Evolutionary conservation across 768 basidiomycete species (phyloP).

Genomic region (Lyophyllum atratum): DNA sequence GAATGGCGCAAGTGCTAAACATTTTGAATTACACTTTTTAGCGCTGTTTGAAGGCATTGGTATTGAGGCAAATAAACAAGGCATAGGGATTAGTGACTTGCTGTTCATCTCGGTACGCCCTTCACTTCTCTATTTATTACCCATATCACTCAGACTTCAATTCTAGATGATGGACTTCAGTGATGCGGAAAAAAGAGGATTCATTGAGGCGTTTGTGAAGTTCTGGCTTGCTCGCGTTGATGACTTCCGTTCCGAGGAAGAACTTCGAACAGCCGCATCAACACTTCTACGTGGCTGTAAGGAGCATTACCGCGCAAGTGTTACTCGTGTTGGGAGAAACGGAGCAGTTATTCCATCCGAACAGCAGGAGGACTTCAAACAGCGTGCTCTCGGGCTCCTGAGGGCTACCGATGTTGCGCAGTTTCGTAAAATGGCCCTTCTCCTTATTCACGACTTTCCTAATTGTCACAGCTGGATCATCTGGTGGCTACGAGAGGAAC

Average conservation of each 20-base stretch:
- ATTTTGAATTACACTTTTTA: constrained; percentile 33
- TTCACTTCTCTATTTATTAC: not conserved
- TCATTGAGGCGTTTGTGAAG: not conserved
- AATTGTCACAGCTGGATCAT: constrained; percentile 24
- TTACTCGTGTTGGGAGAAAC: constrained; percentile 10
- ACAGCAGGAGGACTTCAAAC: not conserved
- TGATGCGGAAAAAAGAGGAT: constrained; percentile 1
- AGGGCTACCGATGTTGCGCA: not conserved
- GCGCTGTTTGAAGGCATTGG: constrained; percentile 29
- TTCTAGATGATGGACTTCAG: constrained; percentile 2
- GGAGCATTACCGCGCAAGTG: constrained; percentile 25
- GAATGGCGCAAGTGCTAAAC: constrained; percentile 32
- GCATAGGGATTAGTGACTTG: not conserved
- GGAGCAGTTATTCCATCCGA: not conserved
- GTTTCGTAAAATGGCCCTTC: constrained; percentile 4
- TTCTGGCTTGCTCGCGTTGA: constrained; percentile 15
- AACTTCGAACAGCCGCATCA: constrained; percentile 21
- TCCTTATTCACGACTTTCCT: constrained; percentile 23
- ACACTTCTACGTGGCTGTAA: constrained; percentile 26
- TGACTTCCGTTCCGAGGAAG: constrained; percentile 14
- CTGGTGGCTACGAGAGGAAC: constrained; percentile 31
- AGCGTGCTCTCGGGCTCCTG: not conserved
- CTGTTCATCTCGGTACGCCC: constrained; percentile 1
- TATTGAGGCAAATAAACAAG: constrained; percentile 15
- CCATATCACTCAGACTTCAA: not conserved